phyloP scores from a whole-genome alignment of 306 rosid genomes.

The Rubus idaeus region DNA sequence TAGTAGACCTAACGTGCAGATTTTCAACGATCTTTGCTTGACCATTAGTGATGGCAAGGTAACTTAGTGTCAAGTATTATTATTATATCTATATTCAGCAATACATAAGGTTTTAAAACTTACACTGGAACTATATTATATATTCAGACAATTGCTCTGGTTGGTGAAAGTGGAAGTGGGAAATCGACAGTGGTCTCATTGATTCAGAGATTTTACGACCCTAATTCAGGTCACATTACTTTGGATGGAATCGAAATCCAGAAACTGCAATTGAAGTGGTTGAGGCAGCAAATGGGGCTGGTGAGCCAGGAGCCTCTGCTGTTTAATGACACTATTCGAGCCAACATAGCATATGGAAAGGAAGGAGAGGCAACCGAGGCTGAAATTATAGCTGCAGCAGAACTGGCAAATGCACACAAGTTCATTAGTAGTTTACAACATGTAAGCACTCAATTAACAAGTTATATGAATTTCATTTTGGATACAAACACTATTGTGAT shows the following conservation, averaged over 20 bases:
- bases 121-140: conserved; percentile 11
- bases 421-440: conserved; percentile 63
- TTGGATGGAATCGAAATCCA: conserved; percentile 62
- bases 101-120: conserved; percentile 6
- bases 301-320: conserved; percentile 79
- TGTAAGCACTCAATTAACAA: conserved; percentile 28
- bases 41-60: conserved; percentile 67
- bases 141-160: conserved; percentile 69
- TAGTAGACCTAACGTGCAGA: conserved; percentile 53
- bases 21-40: conserved; percentile 59
- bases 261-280: conserved; percentile 66
- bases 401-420: conserved; percentile 66
- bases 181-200: conserved; percentile 74
- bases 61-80: not conserved
- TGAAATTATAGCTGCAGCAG: conserved; percentile 64
- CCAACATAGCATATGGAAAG: conserved; percentile 75
- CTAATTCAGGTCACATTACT: conserved; percentile 58
- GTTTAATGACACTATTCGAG: conserved; percentile 67
- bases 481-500: not conserved
- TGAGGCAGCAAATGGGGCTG: conserved; percentile 72
- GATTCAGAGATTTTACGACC: conserved; percentile 73
- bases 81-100: not conserved
- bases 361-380: conserved; percentile 53
- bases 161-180: conserved; percentile 88
- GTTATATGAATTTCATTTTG: not conserved